Percentiles rank a stretch among this genome's conserved stretches.
Conservation (phyloP, 164 flowering plant species). For the Magnolia sinica region DNA sequence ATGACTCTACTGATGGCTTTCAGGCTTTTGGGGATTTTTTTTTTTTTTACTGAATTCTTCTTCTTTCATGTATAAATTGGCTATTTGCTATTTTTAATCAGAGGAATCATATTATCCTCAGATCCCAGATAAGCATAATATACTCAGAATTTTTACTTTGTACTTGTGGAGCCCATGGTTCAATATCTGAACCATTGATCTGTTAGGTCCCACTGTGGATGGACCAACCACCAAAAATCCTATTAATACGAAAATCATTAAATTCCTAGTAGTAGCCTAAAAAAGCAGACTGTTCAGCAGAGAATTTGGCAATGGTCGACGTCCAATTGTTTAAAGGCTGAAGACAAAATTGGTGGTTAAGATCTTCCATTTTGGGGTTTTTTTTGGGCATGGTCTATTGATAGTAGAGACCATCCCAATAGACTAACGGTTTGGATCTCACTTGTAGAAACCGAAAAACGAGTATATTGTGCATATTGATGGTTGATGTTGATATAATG, state of each 20-base stretch:
- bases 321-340: no score
- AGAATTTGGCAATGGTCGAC: no score
- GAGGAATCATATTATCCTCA: no score
- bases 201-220: not conserved
- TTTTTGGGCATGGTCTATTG: no score
- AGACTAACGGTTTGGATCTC: not conserved
- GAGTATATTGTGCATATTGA: not conserved
- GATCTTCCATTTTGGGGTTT: no score
- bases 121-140: no score
- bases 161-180: no score
- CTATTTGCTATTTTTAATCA: not conserved
- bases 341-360: no score
- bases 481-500: not conserved
- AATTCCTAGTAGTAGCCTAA: no score
- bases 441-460: not conserved
- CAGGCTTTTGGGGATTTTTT: not conserved
- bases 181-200: not conserved
- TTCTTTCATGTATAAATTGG: constrained; percentile 2
- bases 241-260: not conserved
- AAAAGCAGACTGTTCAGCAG: no score
- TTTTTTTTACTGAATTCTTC: constrained; percentile 4
- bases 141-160: no score
- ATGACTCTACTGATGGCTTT: not conserved
- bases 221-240: not conserved
- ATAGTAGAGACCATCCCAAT: no score